phyloP scores from a whole-genome alignment of 768 basidiomycete species.

The Sporobolomyces roseus region DNA sequence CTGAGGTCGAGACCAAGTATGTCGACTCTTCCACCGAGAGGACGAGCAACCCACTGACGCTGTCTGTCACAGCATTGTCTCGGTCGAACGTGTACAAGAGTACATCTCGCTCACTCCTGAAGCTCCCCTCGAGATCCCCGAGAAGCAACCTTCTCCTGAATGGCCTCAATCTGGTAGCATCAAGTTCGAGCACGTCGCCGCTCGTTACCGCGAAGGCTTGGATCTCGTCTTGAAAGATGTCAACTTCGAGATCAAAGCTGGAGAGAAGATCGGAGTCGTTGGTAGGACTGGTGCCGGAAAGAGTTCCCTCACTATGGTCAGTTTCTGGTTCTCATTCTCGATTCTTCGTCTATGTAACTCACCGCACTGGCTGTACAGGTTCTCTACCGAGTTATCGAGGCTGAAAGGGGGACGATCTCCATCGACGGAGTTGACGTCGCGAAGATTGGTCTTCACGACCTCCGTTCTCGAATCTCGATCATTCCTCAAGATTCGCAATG shows the following conservation, averaged over 20 bases:
- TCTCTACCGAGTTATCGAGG: slow-evolving; percentile 62
- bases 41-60: background rate
- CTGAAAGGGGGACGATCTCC: slow-evolving; percentile 58
- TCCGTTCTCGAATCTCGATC: slow-evolving; percentile 56
- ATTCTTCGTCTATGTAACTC: no score
- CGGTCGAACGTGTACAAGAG: slow-evolving; percentile 79
- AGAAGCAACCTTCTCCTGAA: slow-evolving; percentile 43
- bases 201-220: slow-evolving; percentile 72
- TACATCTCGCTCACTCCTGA: slow-evolving; percentile 72
- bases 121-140: slow-evolving; percentile 60
- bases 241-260: slow-evolving; percentile 63
- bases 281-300: slow-evolving; percentile 64
- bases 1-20: slow-evolving; percentile 29
- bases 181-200: slow-evolving; percentile 68
- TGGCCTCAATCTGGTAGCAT: slow-evolving; percentile 77
- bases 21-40: slow-evolving; percentile 55
- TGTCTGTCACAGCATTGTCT: slow-evolving; percentile 59
- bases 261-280: slow-evolving; percentile 82
- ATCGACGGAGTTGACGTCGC: slow-evolving; percentile 60
- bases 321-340: background rate
- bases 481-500: slow-evolving; percentile 59
- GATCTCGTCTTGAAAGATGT: slow-evolving; percentile 76
- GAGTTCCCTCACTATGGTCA: slow-evolving; percentile 44
- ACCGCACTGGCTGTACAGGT: slow-evolving; percentile 49
- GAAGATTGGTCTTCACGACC: slow-evolving; percentile 57